phyloP scores from a whole-genome alignment of 2,329 filamentous ascomycete species.

The Pseudogymnoascus sp. region DNA sequence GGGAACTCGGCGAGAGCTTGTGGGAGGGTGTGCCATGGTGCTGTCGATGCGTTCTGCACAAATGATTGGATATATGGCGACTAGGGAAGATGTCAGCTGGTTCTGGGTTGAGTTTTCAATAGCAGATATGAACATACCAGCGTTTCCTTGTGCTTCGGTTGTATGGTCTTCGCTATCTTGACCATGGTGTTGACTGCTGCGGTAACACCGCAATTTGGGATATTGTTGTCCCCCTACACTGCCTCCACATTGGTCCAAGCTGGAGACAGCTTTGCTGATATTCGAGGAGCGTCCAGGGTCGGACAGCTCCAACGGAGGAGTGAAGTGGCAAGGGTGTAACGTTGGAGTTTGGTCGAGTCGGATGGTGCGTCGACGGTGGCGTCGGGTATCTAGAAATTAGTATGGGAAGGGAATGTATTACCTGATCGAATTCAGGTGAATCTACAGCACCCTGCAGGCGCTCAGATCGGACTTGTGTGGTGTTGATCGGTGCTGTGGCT shows the following conservation, averaged over 20 bases:
- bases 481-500: constrained; percentile 1
- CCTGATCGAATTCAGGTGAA: constrained; percentile 3
- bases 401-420: constrained; percentile 2
- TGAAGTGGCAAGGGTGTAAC: constrained; percentile 6
- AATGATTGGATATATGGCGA: constrained; percentile 83
- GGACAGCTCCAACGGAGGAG: constrained; percentile 26
- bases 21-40: constrained; percentile 69
- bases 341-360: background rate
- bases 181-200: constrained; percentile 54
- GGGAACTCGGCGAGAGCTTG: constrained; percentile 72
- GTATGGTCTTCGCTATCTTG: constrained; percentile 61
- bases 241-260: constrained; percentile 20
- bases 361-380: background rate
- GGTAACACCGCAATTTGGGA: constrained; percentile 45
- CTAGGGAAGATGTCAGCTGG: constrained; percentile 38
- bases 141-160: constrained; percentile 59
- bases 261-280: constrained; percentile 24
- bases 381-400: constrained; percentile 5
- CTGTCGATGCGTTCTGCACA: constrained; percentile 60
- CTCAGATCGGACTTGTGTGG: background rate
- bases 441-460: background rate
- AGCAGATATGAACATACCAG: constrained; percentile 41
- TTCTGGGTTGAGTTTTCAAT: background rate
- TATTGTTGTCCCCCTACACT: constrained; percentile 46
- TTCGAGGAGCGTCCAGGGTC: constrained; percentile 29